phyloP scores from a whole-genome alignment of 2,329 filamentous ascomycete genomes.

The Zasmidium cellare region DNA sequence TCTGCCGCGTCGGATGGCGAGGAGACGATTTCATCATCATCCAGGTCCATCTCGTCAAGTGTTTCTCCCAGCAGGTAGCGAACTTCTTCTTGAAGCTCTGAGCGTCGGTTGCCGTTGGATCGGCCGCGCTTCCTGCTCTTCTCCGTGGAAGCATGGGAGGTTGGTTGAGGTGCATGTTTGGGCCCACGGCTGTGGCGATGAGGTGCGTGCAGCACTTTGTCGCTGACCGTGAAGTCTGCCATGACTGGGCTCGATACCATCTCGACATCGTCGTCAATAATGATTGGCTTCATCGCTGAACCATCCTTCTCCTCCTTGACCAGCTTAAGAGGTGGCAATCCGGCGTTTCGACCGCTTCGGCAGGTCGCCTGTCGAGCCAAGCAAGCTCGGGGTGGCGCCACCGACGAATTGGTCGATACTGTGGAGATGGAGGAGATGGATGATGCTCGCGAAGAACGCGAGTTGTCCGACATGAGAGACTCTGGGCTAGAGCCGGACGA shows the following conservation, averaged over 20 bases:
- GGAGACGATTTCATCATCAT: conserved; percentile 23
- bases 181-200: conserved; percentile 32
- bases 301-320: conserved; percentile 29
- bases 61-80: conserved; percentile 34
- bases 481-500: conserved; percentile 60
- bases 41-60: conserved; percentile 28
- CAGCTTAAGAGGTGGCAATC: conserved; percentile 37
- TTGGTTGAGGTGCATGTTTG: conserved; percentile 24
- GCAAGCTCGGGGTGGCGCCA: conserved; percentile 52
- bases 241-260: conserved; percentile 31
- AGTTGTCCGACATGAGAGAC: conserved; percentile 62
- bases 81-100: conserved; percentile 37
- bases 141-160: conserved; percentile 15
- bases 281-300: conserved; percentile 27
- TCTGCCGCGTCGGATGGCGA: conserved; percentile 29
- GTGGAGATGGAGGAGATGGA: conserved; percentile 57
- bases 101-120: conserved; percentile 31
- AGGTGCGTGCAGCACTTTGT: conserved; percentile 32
- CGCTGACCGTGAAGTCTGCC: conserved; percentile 33
- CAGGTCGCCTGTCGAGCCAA: conserved; percentile 55
- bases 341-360: conserved; percentile 51
- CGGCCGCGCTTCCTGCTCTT: conserved; percentile 34
- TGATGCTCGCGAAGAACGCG: conserved; percentile 55
- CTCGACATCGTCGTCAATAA: conserved; percentile 33
- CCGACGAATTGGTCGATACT: conserved; percentile 39